Evolutionary conservation across 2,329 filamentous ascomycete species (phyloP).

Genomic region (Sporothrix variecibatus): DNA sequence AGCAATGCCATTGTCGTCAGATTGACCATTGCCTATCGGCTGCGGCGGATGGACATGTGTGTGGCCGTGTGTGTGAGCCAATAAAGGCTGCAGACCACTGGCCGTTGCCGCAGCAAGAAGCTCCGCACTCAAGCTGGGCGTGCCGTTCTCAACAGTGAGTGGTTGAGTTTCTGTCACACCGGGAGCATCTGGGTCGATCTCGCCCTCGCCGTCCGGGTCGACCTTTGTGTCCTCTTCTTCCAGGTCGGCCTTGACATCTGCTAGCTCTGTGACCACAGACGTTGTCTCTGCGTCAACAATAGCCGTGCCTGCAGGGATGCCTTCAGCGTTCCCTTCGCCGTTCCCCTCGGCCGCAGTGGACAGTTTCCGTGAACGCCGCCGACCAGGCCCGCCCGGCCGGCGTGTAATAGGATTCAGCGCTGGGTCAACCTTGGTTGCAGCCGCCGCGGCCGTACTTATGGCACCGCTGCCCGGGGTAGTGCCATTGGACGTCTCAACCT

Average conservation of each 20-base stretch:
- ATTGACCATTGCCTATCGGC: neutral
- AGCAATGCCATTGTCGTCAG: neutral
- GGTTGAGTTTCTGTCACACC: neutral
- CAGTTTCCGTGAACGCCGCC: constrained; percentile 55
- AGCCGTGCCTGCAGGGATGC: neutral
- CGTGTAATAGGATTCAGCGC: constrained; percentile 61
- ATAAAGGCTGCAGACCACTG: neutral
- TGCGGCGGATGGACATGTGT: neutral
- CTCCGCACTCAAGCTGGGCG: neutral
- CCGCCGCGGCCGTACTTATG: constrained; percentile 32
- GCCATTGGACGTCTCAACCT: constrained; percentile 43
- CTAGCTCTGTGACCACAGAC: neutral
- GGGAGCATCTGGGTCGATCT: neutral
- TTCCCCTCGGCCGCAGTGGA: constrained; percentile 30
- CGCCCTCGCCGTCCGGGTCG: constrained; percentile 11
- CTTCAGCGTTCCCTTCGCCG: constrained; percentile 23
- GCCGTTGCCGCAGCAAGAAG: constrained; percentile 11
- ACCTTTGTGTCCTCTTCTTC: neutral
- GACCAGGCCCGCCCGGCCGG: constrained; percentile 56
- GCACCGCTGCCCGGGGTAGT: neutral
- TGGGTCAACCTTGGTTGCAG: constrained; percentile 48
- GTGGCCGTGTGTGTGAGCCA: constrained; percentile 1
- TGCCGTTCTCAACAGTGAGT: neutral
- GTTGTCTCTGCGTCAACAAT: neutral
- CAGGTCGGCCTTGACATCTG: neutral